These are phyloP conservation scores for Lyophyllum shimeji DNA, from an alignment of 768 basidiomycete genomes.

Conservation along the genomic window DNA sequence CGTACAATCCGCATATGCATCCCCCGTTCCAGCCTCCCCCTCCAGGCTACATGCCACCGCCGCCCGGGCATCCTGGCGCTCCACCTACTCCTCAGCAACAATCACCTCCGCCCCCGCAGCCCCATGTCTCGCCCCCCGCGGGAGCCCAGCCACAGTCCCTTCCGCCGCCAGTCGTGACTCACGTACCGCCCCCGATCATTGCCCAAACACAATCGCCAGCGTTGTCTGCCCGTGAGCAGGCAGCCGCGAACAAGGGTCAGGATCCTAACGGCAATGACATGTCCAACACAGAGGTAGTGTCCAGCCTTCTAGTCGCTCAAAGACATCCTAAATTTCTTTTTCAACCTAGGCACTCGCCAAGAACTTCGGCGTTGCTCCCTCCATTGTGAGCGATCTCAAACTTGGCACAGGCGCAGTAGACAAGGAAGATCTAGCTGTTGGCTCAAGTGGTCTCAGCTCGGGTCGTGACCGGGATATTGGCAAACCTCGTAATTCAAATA, in stretches of 20 bases:
- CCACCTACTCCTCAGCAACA: constrained; percentile 29
- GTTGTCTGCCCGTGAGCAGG: constrained; percentile 18
- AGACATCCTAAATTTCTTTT: not conserved
- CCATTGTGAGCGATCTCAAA: constrained; percentile 65
- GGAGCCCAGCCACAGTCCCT: not conserved
- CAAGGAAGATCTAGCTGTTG: constrained; percentile 77
- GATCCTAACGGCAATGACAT: constrained; percentile 82
- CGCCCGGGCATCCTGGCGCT: constrained; percentile 29
- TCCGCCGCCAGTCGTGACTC: too few species aligned
- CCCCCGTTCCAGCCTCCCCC: constrained; percentile 58
- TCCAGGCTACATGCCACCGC: constrained; percentile 21
- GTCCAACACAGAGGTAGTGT: constrained; percentile 60
- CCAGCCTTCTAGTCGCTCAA: not conserved
- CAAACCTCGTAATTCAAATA: constrained; percentile 60
- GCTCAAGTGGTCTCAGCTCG: constrained; percentile 66
- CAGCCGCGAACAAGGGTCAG: constrained; percentile 60
- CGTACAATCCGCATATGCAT: constrained; percentile 59
- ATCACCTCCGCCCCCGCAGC: constrained; percentile 33
- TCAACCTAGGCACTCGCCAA: constrained; percentile 60
- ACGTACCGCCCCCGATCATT: constrained; percentile 17
- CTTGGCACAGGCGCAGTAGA: constrained; percentile 48
- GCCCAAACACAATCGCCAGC: constrained; percentile 12
- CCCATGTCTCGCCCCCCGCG: constrained; percentile 19
- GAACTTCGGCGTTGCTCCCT: constrained; percentile 74
- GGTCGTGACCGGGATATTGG: constrained; percentile 62